Base-by-base conservation (phyloP, 495 filamentous ascomycete species). In the Daldinia bambusicola region DNA sequence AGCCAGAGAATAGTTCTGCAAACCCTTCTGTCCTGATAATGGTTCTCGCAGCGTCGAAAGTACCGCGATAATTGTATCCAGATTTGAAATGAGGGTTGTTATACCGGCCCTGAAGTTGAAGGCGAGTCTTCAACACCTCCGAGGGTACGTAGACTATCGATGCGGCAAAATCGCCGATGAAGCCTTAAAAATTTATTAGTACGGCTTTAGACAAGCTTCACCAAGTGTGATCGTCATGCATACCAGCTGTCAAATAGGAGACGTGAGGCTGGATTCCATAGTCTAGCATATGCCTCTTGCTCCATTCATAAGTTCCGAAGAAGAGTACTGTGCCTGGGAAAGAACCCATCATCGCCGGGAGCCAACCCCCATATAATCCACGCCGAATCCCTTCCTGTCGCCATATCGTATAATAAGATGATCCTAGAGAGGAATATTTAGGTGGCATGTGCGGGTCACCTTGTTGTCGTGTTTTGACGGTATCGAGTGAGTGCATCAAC, bases 401-500 rank as follows among this genome's bases (percentile, higher is more conserved):
- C 75, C 92, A 92, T 67, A 99, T 99, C 1, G 91, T 97, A 73
- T 89, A 84, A 82, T 98, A 99, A 5, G 95, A 94, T 22, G 90
- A 89, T 22, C 91, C 90, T 80, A 97, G 89, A 20, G 93, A 93
- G 1, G 92, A 89, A 80, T 98, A 98, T 80, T 92, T 95, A 1
- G 95, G 91, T 16, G 95, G 95, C 55, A 95, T 86, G 72, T 92
- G 89, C 34, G 94, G 93, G 75, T 98, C 96, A 73, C 95, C 95
- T 82, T 99, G 95, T 80, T 98, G 95, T 58, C 95, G 88, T n/a
- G 95, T 99, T 81, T 99, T 99, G 61, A 99, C 95, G 7, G 95
- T 99, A 82, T 99, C 95, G 78, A 99, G 87, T 51, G 95, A 98
- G 80, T 99, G 95, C 96, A 99, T 98, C 66, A 99, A 83, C 87